phyloP scores from a whole-genome alignment of 805 yeast species.

The Suhomyces sp. region DNA sequence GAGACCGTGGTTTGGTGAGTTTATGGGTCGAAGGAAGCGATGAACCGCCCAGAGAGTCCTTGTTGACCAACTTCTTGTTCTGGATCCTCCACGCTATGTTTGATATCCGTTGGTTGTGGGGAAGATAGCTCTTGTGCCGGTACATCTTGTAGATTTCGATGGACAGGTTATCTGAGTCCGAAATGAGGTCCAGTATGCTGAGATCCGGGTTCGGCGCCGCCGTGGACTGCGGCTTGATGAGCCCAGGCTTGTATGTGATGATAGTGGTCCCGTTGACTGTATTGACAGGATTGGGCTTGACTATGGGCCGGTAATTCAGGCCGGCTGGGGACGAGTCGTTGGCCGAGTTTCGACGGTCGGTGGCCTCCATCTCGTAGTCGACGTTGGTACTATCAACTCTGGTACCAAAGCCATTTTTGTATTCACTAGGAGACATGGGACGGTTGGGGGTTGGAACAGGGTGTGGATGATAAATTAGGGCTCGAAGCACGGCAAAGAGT shows the following conservation, averaged over 20 bases:
- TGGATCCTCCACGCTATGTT: slow-evolving; percentile 49
- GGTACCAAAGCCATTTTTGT: no score
- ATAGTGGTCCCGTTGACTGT: slow-evolving; percentile 3
- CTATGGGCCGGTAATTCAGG: not conserved
- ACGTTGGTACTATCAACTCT: no score
- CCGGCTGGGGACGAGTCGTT: not conserved
- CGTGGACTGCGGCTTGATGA: slow-evolving; percentile 5
- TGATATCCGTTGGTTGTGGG: slow-evolving; percentile 41
- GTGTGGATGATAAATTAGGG: no score
- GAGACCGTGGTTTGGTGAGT: slow-evolving; percentile 3
- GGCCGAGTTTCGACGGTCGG: no score
- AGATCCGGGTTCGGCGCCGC: not conserved
- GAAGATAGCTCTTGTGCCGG: slow-evolving; percentile 39
- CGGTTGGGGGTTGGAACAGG: no score
- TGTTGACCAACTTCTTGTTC: slow-evolving; percentile 28
- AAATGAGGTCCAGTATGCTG: slow-evolving; percentile 20
- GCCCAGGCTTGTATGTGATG: slow-evolving; percentile 12
- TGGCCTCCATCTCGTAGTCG: no score
- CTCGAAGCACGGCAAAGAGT: no score
- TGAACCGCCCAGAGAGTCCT: not conserved
- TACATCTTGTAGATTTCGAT: slow-evolving; percentile 42
- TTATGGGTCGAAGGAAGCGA: slow-evolving; percentile 1
- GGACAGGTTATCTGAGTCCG: slow-evolving; percentile 37
- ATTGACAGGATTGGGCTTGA: not conserved
- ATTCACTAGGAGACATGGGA: no score